Conservation (phyloP, 2,329 filamentous ascomycete species). For the Zelopaecilomyces penicillatus region DNA sequence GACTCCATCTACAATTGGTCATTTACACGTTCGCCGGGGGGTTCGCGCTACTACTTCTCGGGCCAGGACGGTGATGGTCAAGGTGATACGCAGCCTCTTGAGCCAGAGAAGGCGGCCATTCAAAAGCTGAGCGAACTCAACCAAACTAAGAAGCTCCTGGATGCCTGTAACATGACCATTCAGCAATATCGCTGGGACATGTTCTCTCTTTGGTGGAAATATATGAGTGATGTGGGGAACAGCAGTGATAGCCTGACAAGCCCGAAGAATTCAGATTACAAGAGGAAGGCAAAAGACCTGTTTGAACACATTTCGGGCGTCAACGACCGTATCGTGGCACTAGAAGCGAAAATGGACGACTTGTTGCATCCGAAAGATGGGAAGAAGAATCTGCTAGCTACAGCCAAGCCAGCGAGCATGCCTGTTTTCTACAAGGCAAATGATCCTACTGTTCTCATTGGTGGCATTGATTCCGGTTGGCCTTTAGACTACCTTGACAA, state of each 20-base stretch:
- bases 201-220: constrained; percentile 35
- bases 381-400: constrained; percentile 1
- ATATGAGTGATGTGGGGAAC: constrained; percentile 17
- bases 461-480: constrained; percentile 30
- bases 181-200: constrained; percentile 28
- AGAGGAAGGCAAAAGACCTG: background rate
- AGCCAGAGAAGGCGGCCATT: background rate
- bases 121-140: constrained; percentile 15
- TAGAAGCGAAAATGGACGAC: background rate
- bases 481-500: constrained; percentile 25
- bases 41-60: constrained; percentile 17
- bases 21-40: constrained; percentile 19
- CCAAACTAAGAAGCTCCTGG: constrained; percentile 14
- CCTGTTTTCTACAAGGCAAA: constrained; percentile 19
- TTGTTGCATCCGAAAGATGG: background rate
- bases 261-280: background rate
- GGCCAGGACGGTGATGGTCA: constrained; percentile 10
- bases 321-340: background rate
- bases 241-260: constrained; percentile 3
- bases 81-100: constrained; percentile 1
- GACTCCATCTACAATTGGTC: constrained; percentile 23
- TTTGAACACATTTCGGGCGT: constrained; percentile 1
- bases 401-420: constrained; percentile 15
- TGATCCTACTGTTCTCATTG: constrained; percentile 32
- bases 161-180: constrained; percentile 12